Base-by-base conservation (phyloP, 352 stramenopile species). In the Paralagenidium karlingii region DNA sequence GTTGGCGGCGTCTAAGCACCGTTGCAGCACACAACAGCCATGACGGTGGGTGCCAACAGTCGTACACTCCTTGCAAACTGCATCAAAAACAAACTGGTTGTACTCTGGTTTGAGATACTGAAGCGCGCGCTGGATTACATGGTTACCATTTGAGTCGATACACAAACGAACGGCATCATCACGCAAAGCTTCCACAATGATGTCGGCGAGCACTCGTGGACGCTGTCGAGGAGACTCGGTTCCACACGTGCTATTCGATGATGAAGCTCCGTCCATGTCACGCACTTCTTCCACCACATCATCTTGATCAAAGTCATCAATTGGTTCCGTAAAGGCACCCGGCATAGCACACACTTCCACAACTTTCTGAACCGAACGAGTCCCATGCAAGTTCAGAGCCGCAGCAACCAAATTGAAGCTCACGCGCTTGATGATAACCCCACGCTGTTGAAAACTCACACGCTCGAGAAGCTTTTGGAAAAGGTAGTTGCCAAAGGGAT, bases 381-480 rank as follows among this genome's bases (percentile, higher is more conserved):
- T 99, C 24, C 95, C 95, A 66, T 99, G 95, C 41, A 98, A 61
- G 59, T 98, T 98, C 42, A 98, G 68, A 55, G 94, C 94, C 12
- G 93, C 94, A 40, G 94, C 91, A 5, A 98, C 92, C 24, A 99
- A 73, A 40, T 96, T 81, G 2, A 70, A 63, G 40, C 85, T 84
- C 18, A 99, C 94, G 43, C 76, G 91, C n/a, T 63, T 67, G 26
- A 98, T 75, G 49, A 98, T 90, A 46, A 82, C 87, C 18, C 96
- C 61, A 0, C 94, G 77, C 51, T 98, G 85, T 28, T 82, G 71
- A 5, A 81, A 66, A 24, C 68, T 87, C 36, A 96, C 92, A 34
- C 95, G 86, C 47, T 98, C 95, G 20, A 98, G 63, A 24, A 99
- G 88, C 62, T 99, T 99, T 64, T 99, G 95, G 58, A 99, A 98